Evolutionary conservation across 805 yeast species (phyloP), one percentile per base, ranked within the genome.

Genomic region (Metschnikowia similis): DNA sequence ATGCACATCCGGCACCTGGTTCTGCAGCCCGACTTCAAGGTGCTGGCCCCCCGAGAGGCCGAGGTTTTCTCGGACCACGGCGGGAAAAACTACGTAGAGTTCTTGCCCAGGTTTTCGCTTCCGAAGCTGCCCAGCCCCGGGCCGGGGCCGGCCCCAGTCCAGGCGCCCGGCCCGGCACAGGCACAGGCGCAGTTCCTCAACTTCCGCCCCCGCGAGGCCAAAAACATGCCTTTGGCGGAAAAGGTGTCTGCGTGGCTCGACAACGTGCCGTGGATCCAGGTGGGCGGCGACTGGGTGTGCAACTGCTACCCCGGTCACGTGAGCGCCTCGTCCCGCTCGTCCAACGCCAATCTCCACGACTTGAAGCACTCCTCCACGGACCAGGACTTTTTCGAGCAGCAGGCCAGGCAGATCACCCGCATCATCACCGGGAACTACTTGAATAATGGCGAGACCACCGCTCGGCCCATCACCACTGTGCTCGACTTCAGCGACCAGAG

Each of bases 201-300:
- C 11, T 85, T 86, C 60, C 76, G 84, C 51, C 92, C 92, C 10
- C 72, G 89, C 58, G 66, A 66, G 30, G 81, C 82, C 2, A 67
- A 76, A 8, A 83, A 81, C 62, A 85, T 87, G 90, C 74, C 82
- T 1, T 79, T 75, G 53, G 70, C 66, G 43, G 92, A 87, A 58
- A 87, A 86, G 58, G 87, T 87, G 0, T 71, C 72, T 35, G 67
- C 63, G 6, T 87, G 94, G 94, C 76, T 87, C 34, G 67, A 69
- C 3, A 71, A 73, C 29, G 75, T 87, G 3, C 91, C 91, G 1
- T 57, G 60, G 60, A 60, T 74, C 8, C 72, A 66, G 45, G 60
- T 67, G 0, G 53, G 64, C 16, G 54, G 58, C 31, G 40, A 59
- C 14, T 50, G 56, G 48, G 52, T 35, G 47, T 14, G 74, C 73